Evolutionary conservation across 2,329 filamentous ascomycete species (phyloP).

Genomic region (Sporothrix globosa): DNA sequence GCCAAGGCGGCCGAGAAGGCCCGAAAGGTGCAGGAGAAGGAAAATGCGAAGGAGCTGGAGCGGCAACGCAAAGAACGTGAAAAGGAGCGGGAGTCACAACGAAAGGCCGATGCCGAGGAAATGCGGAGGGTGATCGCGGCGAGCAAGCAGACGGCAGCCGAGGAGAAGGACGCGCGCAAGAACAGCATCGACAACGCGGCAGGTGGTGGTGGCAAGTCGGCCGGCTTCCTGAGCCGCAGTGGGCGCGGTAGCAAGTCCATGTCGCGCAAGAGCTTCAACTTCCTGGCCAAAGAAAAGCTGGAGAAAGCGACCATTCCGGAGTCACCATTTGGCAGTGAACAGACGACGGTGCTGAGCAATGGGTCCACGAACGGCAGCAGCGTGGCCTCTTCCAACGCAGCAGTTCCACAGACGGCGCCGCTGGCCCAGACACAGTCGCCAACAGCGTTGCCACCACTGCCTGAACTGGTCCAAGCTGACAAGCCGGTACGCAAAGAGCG

Average conservation of each 20-base stretch:
- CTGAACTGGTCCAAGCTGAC: slow-evolving; percentile 41
- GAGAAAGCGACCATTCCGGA: slow-evolving; percentile 30
- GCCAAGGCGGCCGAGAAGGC: slow-evolving; percentile 58
- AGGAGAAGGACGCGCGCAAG: slow-evolving; percentile 55
- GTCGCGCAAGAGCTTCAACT: slow-evolving; percentile 73
- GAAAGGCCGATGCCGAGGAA: slow-evolving; percentile 63
- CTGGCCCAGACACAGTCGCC: slow-evolving; percentile 11
- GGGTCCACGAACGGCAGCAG: slow-evolving; percentile 40
- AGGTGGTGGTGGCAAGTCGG: not conserved
- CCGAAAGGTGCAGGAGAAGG: slow-evolving; percentile 52
- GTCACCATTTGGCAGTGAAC: slow-evolving; percentile 30
- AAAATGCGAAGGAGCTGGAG: slow-evolving; percentile 50
- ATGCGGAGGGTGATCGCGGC: slow-evolving; percentile 65
- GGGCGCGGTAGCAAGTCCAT: slow-evolving; percentile 77
- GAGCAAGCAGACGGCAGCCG: slow-evolving; percentile 64
- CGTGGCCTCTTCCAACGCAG: slow-evolving; percentile 2
- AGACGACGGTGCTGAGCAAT: slow-evolving; percentile 30
- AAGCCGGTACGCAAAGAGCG: slow-evolving; percentile 58
- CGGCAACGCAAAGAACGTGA: slow-evolving; percentile 48
- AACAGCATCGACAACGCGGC: slow-evolving; percentile 40
- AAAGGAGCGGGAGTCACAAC: slow-evolving; percentile 45
- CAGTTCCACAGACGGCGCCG: slow-evolving; percentile 2
- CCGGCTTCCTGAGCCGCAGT: slow-evolving; percentile 64
- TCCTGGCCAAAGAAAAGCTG: slow-evolving; percentile 57
- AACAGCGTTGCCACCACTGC: slow-evolving; percentile 5